Evolutionary conservation across 2,329 filamentous ascomycete species (phyloP), one percentile per base, ranked within the genome.

Genomic region (Periglandula ipomoeae): DNA sequence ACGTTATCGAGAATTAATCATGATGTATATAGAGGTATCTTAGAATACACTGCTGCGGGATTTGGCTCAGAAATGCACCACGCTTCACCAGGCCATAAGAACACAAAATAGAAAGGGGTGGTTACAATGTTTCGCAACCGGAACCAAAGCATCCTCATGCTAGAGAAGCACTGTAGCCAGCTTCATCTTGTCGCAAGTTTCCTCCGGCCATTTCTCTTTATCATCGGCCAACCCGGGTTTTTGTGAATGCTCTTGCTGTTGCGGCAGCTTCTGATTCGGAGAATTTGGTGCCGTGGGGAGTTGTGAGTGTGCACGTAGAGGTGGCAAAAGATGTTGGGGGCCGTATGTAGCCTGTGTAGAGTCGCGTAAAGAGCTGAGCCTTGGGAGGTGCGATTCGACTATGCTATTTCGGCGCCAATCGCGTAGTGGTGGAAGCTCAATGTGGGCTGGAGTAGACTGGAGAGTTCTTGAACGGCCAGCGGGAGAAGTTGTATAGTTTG

Each of bases 401-500:
- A 30, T 47, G 40, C 23, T 15, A 44, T 35, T 13, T 42, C 35
- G 13, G 17, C 44, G 38, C 56, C 43, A 45, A 19, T 48, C 49
- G 24, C 43, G 58, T 3, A 67, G 59, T 0, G 63, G 65, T 26
- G 73, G 71, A n/a, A 75, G 59, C 48, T 70, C 68, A 35, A 72
- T 61, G 1, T 68, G 67, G 10, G 65, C 58, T 66, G 63, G 48
- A 67, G 59, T 46, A 61, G 44, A 66, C 50, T 54, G 60, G 69
- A 45, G 8, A 5, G 30, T 35, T 20, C 7, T 15, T 40, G 57
- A 50, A 34, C 53, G 59, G 59, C 68, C 58, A 15, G 60, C 15
- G n/a, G 80, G 78, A 10, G 82, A 84, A 26, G 75, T 75, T 4
- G 81, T 81, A 60, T 79, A 78, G 49, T 77, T 73, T 1, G 82